Evolutionary conservation across 352 stramenopile species (phyloP).

Genomic region (Hyaloperonospora brassicae): DNA sequence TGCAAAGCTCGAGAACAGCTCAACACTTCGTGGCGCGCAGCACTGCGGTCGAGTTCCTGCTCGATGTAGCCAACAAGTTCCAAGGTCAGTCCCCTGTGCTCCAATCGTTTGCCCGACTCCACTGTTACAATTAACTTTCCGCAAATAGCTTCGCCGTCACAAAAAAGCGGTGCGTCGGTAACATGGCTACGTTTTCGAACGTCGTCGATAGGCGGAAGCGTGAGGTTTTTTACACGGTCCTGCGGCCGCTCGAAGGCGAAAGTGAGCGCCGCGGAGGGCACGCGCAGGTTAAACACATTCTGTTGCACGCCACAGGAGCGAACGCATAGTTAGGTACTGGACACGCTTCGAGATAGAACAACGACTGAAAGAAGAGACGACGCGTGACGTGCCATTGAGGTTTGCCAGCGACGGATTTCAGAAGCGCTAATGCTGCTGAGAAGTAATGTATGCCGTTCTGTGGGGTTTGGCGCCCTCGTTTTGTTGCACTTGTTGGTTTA

Average conservation of each 20-base stretch:
- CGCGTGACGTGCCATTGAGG: too few species aligned
- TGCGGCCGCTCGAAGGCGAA: slow-evolving; percentile 31
- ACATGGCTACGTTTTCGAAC: slow-evolving; percentile 20
- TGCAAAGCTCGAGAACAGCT: slow-evolving; percentile 87
- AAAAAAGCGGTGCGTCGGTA: slow-evolving; percentile 46
- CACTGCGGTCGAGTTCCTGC: slow-evolving; percentile 67
- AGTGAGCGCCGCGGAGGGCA: slow-evolving; percentile 31
- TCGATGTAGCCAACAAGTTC: slow-evolving; percentile 94
- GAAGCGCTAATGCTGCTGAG: too few species aligned
- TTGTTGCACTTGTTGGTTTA: too few species aligned
- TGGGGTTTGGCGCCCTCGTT: too few species aligned
- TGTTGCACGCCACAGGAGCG: slow-evolving; percentile 4
- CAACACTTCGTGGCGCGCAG: slow-evolving; percentile 87
- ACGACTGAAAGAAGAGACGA: too few species aligned
- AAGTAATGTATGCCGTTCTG: too few species aligned
- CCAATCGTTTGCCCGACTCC: slow-evolving; percentile 86
- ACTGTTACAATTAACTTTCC: slow-evolving; percentile 68
- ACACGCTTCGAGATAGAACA: too few species aligned
- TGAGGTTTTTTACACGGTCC: slow-evolving; percentile 18
- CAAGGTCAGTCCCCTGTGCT: slow-evolving; percentile 94
- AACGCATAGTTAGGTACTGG: too few species aligned
- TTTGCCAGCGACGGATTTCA: too few species aligned
- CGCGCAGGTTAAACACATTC: slow-evolving; percentile 53
- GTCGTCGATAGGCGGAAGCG: slow-evolving; percentile 16
- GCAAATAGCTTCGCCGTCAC: slow-evolving; percentile 44